Conservation (phyloP, 2,329 filamentous ascomycete species). For the Albophoma yamanashiensis region DNA sequence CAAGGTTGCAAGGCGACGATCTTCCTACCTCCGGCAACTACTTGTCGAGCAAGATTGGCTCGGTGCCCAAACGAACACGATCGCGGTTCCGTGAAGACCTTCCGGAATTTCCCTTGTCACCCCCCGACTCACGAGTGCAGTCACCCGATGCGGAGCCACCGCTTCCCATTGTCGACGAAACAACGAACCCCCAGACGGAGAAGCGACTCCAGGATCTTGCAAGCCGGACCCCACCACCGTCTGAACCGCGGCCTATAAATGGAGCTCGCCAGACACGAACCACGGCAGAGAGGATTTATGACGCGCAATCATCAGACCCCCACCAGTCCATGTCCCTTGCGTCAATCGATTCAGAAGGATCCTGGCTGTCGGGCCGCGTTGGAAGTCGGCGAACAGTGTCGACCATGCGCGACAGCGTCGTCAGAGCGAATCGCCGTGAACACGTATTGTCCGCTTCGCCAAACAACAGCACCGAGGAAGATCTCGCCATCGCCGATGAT, state of each 20-base stretch:
- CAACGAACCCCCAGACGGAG: slow-evolving; percentile 12
- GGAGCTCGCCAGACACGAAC: slow-evolving; percentile 10
- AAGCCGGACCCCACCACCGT: slow-evolving; percentile 35
- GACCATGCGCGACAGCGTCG: slow-evolving; percentile 31
- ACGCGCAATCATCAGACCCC: slow-evolving; percentile 38
- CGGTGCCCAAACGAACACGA: slow-evolving; percentile 64
- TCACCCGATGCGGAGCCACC: slow-evolving; percentile 56
- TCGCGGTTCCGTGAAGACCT: slow-evolving; percentile 91
- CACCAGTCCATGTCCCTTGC: slow-evolving; percentile 79
- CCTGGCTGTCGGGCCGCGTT: slow-evolving; percentile 78
- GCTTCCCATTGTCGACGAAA: slow-evolving; percentile 21
- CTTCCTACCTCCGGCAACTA: slow-evolving; percentile 12
- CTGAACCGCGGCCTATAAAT: slow-evolving; percentile 28
- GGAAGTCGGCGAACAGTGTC: slow-evolving; percentile 35
- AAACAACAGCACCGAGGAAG: slow-evolving; percentile 45
- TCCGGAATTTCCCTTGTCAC: slow-evolving; percentile 76
- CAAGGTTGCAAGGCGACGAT: slow-evolving; percentile 23
- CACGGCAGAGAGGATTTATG: slow-evolving; percentile 13
- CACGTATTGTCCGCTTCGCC: slow-evolving; percentile 26
- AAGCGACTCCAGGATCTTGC: slow-evolving; percentile 14
- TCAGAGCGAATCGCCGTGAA: slow-evolving; percentile 18
- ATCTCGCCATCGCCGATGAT: slow-evolving; percentile 52
- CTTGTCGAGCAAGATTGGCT: slow-evolving; percentile 24
- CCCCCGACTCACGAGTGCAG: slow-evolving; percentile 69
- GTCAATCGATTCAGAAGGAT: slow-evolving; percentile 90